Conservation (phyloP, 164 flowering plant genomes). For the Pachysandra terminalis region DNA sequence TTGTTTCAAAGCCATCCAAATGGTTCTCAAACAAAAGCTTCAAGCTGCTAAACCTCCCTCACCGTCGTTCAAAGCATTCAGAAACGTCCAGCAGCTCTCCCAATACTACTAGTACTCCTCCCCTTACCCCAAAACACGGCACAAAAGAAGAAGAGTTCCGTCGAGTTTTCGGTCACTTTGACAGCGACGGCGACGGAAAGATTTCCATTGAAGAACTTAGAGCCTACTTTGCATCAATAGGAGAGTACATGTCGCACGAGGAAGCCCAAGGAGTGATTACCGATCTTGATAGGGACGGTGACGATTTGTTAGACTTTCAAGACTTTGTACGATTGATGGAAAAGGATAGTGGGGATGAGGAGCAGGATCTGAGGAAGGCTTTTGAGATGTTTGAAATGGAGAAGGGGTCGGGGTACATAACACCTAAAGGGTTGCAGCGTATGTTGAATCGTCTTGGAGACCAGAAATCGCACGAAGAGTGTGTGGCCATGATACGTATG, state of each 20-base stretch:
- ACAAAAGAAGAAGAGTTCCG: conserved; percentile 7
- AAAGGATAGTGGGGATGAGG: conserved; percentile 10
- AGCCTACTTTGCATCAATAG: conserved; percentile 13
- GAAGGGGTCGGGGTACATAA: conserved; percentile 69
- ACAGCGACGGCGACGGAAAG: conserved; percentile 19
- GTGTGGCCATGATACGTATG: conserved; percentile 59
- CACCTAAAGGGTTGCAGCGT: conserved; percentile 63
- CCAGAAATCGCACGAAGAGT: conserved; percentile 48
- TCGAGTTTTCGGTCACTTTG: conserved; percentile 14
- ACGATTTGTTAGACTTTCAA: conserved; percentile 6
- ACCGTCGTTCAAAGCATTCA: background rate
- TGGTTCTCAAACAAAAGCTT: background rate
- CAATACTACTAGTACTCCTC: too few species aligned
- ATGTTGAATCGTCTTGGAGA: conserved; percentile 62
- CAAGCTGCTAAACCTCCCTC: conserved; percentile 9
- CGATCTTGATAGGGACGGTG: conserved; percentile 14
- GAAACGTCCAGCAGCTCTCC: background rate
- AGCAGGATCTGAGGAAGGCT: conserved; percentile 52
- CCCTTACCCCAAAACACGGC: background rate
- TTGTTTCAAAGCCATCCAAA: background rate
- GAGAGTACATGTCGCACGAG: conserved; percentile 13
- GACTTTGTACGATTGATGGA: conserved; percentile 15
- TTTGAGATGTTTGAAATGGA: conserved; percentile 78
- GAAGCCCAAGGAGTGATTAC: conserved; percentile 9
- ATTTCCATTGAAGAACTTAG: conserved; percentile 12